A percentile compares a stretch with the other conserved stretches of the same genome.
phyloP scores from a whole-genome alignment of 495 filamentous ascomycete species.

The Xylaria acuta region DNA sequence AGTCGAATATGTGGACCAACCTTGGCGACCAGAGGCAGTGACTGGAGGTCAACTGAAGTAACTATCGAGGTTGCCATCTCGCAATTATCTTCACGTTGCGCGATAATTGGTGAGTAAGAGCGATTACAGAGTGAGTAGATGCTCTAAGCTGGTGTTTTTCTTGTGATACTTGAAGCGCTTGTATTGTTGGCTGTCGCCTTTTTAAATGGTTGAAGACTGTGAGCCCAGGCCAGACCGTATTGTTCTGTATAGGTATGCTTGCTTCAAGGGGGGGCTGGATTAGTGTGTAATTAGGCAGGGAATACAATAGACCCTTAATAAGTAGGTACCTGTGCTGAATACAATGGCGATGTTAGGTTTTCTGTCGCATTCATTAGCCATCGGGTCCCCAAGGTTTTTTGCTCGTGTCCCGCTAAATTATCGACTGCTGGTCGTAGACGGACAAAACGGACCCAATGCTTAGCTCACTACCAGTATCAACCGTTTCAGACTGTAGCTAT shows the following conservation, averaged over 20 bases:
- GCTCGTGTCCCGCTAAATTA: slow-evolving; percentile 6
- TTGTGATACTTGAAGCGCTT: not conserved
- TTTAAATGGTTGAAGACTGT: not conserved
- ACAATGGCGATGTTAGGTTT: not conserved
- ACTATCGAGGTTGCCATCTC: slow-evolving; percentile 23
- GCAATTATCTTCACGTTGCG: not conserved
- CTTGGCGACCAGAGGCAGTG: slow-evolving; percentile 24
- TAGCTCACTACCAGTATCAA: not conserved
- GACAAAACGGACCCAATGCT: not conserved
- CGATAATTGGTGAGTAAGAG: not conserved
- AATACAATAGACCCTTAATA: not conserved
- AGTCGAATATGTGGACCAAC: slow-evolving; percentile 12
- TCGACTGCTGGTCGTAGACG: slow-evolving; percentile 10
- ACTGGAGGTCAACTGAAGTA: slow-evolving; percentile 22
- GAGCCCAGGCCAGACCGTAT: not conserved
- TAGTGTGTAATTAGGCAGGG: too few relatives aligned
- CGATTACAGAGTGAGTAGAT: not conserved
- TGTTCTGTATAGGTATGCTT: not conserved
- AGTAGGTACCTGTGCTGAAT: not conserved
- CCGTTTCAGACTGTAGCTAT: not conserved
- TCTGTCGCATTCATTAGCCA: not conserved
- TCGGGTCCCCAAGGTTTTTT: not conserved
- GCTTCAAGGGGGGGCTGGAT: too few relatives aligned
- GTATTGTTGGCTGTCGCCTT: not conserved
- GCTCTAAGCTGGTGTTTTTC: not conserved